phyloP scores from a whole-genome alignment of 148 eudicot genomes.

The Gaultheria prostrata region DNA sequence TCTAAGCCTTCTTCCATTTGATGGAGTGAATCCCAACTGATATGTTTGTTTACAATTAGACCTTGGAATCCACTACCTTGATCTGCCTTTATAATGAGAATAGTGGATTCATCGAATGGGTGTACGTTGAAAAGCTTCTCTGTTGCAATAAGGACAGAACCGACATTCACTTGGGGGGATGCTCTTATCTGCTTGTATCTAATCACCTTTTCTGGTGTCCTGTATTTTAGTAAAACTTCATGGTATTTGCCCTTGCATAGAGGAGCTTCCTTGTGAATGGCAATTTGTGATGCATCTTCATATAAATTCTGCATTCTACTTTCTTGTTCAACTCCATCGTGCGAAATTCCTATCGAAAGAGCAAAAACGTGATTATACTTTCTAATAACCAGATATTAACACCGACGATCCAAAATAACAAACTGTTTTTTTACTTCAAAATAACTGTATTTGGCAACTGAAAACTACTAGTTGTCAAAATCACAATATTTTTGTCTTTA shows the following conservation, averaged over 20 bases:
- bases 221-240: constrained; percentile 30
- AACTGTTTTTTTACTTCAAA: not conserved
- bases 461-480: not conserved
- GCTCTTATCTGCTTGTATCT: constrained; percentile 18
- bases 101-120: constrained; percentile 49
- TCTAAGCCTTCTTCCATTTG: constrained; percentile 36
- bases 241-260: constrained; percentile 24
- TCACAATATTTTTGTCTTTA: not conserved
- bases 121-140: constrained; percentile 44
- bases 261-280: constrained; percentile 15
- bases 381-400: not conserved
- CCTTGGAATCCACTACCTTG: constrained; percentile 65
- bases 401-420: not conserved
- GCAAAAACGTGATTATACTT: not conserved
- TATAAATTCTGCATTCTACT: constrained; percentile 12
- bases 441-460: not conserved
- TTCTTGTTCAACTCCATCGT: constrained; percentile 31
- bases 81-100: constrained; percentile 66
- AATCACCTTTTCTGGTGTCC: constrained; percentile 20
- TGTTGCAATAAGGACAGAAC: constrained; percentile 68
- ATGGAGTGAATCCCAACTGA: constrained; percentile 62
- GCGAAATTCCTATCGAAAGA: constrained; percentile 35
- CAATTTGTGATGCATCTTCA: constrained; percentile 20
- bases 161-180: constrained; percentile 36
- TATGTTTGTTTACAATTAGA: constrained; percentile 63